Percentiles rank a stretch among this genome's conserved stretches.
phyloP scores from a whole-genome alignment of 208 protist genomes.

The Kentomonas sorsogonicus region DNA sequence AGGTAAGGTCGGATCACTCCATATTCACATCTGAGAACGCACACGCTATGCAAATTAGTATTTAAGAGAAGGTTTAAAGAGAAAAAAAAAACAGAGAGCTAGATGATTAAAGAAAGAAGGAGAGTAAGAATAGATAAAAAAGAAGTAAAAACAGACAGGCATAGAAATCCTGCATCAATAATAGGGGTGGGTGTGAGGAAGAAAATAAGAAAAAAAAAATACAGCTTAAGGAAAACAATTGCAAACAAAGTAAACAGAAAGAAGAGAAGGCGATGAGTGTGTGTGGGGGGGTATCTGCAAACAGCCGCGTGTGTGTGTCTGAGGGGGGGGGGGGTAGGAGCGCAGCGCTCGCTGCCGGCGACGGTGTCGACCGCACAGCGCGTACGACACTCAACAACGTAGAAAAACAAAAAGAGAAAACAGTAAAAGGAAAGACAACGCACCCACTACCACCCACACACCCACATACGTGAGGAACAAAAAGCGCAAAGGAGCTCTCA shows the following conservation, averaged over 20 bases:
- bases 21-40: slow-evolving; percentile 1
- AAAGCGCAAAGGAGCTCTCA: too few species aligned
- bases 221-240: neutral
- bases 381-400: too few species aligned
- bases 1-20: neutral
- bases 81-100: slow-evolving; percentile 10
- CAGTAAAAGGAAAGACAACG: too few species aligned
- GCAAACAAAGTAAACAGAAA: neutral
- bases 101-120: slow-evolving; percentile 6
- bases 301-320: too few species aligned
- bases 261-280: neutral
- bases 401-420: too few species aligned
- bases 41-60: neutral
- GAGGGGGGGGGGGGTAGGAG: too few species aligned
- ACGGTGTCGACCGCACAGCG: too few species aligned
- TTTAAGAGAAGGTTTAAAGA: neutral
- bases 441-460: too few species aligned
- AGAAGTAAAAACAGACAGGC: slow-evolving; percentile 3
- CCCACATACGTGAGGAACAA: too few species aligned
- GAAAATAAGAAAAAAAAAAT: slow-evolving; percentile 2
- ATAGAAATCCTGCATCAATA: neutral
- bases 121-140: neutral
- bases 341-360: too few species aligned
- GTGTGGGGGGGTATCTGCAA: too few species aligned
- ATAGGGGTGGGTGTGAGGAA: neutral